Conservation (phyloP, 768 basidiomycete species). For the Epithele typhae region DNA sequence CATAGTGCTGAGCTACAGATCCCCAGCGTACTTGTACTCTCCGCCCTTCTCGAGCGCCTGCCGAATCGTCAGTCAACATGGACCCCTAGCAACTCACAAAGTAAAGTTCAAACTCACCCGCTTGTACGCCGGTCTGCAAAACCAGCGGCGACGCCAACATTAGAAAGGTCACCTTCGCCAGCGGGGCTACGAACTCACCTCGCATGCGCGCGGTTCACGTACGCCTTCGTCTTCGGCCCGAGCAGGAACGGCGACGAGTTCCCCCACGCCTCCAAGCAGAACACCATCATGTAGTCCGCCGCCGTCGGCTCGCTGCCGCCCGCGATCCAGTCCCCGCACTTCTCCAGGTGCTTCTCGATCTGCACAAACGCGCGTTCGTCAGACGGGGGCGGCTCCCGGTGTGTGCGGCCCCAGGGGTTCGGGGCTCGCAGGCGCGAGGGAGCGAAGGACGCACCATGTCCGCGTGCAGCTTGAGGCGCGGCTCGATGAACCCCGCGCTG, state of each 20-base stretch:
- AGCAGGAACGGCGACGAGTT: constrained; percentile 13
- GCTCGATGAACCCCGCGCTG: constrained; percentile 18
- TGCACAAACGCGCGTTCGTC: constrained; percentile 10
- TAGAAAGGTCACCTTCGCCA: background rate
- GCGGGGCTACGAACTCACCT: constrained; percentile 22
- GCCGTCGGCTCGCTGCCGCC: constrained; percentile 36
- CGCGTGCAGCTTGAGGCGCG: constrained; percentile 24
- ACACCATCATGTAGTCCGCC: constrained; percentile 44
- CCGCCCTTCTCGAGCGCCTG: constrained; percentile 23
- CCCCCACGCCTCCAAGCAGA: constrained; percentile 30
- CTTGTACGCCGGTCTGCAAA: constrained; percentile 27
- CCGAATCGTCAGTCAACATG: background rate
- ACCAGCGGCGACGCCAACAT: too few relatives aligned
- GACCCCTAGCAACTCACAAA: constrained; percentile 2
- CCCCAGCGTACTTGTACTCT: constrained; percentile 12
- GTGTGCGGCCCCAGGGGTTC: too few relatives aligned
- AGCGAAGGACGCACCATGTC: constrained; percentile 18
- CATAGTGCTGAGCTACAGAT: too few relatives aligned
- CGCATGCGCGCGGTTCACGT: constrained; percentile 33
- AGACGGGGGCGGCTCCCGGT: too few relatives aligned
- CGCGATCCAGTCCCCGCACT: constrained; percentile 27
- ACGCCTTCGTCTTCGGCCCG: constrained; percentile 34
- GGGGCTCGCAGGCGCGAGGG: background rate
- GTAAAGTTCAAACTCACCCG: constrained; percentile 9
- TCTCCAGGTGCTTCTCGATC: constrained; percentile 36